phyloP scores from a whole-genome alignment of 176 grass and related monocot genomes.

The Dendrocalamus sinicus region DNA sequence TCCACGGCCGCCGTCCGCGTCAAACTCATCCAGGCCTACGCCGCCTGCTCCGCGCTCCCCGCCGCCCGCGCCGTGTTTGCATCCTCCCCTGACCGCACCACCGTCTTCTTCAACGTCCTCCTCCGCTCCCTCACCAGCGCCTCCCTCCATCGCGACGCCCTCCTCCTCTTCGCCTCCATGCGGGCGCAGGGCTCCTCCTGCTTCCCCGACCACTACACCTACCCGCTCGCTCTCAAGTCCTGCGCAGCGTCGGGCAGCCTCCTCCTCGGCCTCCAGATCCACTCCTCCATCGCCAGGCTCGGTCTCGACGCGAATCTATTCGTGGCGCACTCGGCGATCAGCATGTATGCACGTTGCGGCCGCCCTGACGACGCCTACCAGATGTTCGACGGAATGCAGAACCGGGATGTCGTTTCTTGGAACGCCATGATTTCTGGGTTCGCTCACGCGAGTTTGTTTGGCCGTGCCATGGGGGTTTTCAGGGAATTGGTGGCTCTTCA shows the following conservation, averaged over 20 bases:
- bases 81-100: slow-evolving; percentile 18
- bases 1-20: slow-evolving; percentile 42
- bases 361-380: slow-evolving; percentile 46
- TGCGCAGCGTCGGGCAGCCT: slow-evolving; percentile 56
- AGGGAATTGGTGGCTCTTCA: slow-evolving; percentile 50
- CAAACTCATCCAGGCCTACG: slow-evolving; percentile 78
- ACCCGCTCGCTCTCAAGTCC: slow-evolving; percentile 76
- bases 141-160: slow-evolving; percentile 56
- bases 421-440: slow-evolving; percentile 78
- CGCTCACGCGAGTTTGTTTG: slow-evolving; percentile 35
- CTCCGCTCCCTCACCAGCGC: slow-evolving; percentile 60
- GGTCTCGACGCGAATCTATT: slow-evolving; percentile 60
- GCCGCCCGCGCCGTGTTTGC: slow-evolving; percentile 57
- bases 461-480: slow-evolving; percentile 46
- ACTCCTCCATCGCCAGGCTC: slow-evolving; percentile 44
- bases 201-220: slow-evolving; percentile 74
- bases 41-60: slow-evolving; percentile 61
- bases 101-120: slow-evolving; percentile 71
- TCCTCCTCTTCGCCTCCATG: slow-evolving; percentile 63
- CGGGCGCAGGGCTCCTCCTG: slow-evolving; percentile 34
- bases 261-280: slow-evolving; percentile 54
- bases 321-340: slow-evolving; percentile 66
- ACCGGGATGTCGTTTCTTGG: slow-evolving; percentile 73
- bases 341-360: slow-evolving; percentile 64
- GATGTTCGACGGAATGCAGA: slow-evolving; percentile 68